Evolutionary conservation across 352 stramenopile genomes (phyloP).

Genomic region (Blastocystis sp.): DNA sequence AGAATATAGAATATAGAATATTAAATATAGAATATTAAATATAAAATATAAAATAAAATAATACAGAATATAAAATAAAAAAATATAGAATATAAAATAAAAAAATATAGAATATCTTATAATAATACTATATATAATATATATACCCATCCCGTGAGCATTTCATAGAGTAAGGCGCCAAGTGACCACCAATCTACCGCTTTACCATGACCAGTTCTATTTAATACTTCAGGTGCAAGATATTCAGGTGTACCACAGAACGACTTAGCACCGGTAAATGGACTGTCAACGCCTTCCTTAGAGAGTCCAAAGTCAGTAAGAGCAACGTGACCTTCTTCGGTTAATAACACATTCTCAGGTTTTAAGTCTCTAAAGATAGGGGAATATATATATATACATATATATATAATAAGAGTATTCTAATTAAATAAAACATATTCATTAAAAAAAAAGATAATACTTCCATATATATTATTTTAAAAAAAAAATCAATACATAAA

Average conservation of each 20-base stretch:
- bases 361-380: constrained; percentile 89
- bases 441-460: too few species aligned
- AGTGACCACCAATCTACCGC: constrained; percentile 93
- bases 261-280: constrained; percentile 76
- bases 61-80: not conserved
- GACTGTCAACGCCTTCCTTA: constrained; percentile 82
- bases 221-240: constrained; percentile 93
- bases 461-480: too few species aligned
- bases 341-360: constrained; percentile 86
- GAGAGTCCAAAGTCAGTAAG: constrained; percentile 90
- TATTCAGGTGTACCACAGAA: constrained; percentile 93
- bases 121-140: not conserved
- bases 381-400: constrained; percentile 57
- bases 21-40: too few species aligned
- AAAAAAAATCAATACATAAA: too few species aligned
- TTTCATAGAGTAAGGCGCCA: constrained; percentile 66
- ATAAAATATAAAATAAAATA: too few species aligned
- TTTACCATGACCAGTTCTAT: constrained; percentile 74
- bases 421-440: too few species aligned
- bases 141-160: constrained; percentile 59
- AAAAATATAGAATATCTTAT: constrained; percentile 58
- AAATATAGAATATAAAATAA: constrained; percentile 54
- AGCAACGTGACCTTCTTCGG: constrained; percentile 77
- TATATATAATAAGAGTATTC: constrained; percentile 7
- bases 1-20: constrained; percentile 41